Percentiles rank a stretch among this genome's conserved stretches.
These are phyloP conservation scores for Xylaria nigripes DNA, from an alignment of 495 filamentous ascomycete genomes.

Conservation along the genomic window DNA sequence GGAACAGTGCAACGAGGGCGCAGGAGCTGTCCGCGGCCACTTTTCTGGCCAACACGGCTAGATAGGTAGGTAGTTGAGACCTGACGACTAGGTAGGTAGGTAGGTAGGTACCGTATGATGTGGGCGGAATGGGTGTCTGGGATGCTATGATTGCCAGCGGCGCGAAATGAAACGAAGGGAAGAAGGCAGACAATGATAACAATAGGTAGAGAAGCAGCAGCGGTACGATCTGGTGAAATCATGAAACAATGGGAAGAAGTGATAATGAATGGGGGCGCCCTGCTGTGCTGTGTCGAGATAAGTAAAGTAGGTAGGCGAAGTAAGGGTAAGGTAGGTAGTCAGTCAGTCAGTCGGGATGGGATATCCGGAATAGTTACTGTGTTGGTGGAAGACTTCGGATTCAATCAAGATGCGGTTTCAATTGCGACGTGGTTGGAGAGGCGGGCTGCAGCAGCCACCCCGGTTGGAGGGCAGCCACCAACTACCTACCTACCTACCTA, in stretches of 20 bases:
- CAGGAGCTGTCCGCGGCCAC: neutral
- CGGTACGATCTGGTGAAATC: neutral
- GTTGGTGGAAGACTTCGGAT: too few relatives aligned
- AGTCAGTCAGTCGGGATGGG: too few relatives aligned
- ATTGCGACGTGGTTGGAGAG: neutral
- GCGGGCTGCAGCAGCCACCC: neutral
- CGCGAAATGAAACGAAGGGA: slow-evolving; percentile 6
- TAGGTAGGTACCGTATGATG: too few relatives aligned
- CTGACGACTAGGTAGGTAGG: neutral
- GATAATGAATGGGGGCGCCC: neutral
- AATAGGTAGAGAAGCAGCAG: slow-evolving; percentile 8
- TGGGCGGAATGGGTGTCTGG: neutral
- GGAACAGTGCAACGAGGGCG: neutral
- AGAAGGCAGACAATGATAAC: slow-evolving; percentile 1
- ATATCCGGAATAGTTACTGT: too few relatives aligned
- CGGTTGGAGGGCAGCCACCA: neutral
- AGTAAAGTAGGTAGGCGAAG: neutral
- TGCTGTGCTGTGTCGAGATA: neutral
- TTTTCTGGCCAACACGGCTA: neutral
- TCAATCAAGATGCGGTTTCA: neutral
- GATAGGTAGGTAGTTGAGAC: neutral
- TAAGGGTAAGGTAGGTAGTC: too few relatives aligned
- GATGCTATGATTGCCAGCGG: neutral
- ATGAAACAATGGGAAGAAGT: neutral
- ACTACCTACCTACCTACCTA: too few relatives aligned